Evolutionary conservation across 805 yeast species (phyloP).

Genomic region (Lachancea sp.): DNA sequence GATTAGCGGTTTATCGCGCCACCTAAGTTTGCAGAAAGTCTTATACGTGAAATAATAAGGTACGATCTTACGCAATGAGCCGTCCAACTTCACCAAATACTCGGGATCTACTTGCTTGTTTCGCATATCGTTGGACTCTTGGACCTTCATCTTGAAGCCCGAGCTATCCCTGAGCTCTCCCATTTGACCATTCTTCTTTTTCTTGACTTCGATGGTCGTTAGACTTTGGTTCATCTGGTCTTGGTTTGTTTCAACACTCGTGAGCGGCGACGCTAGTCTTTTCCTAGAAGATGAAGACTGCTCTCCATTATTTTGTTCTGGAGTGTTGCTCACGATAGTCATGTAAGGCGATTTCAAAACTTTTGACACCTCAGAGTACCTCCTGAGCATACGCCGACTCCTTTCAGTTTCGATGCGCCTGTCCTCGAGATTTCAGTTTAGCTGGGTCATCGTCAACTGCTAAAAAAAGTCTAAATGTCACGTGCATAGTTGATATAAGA

Average conservation of each 20-base stretch:
- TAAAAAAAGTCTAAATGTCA: not conserved
- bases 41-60: constrained; percentile 88
- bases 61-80: constrained; percentile 59
- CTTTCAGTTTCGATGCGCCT: not conserved
- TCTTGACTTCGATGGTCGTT: constrained; percentile 1
- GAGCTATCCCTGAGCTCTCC: constrained; percentile 23
- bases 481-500: constrained; percentile 1
- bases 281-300: constrained; percentile 1
- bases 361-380: not conserved
- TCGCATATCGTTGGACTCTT: constrained; percentile 31
- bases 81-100: constrained; percentile 50
- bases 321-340: not conserved
- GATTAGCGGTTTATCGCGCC: constrained; percentile 77
- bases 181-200: constrained; percentile 7
- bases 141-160: constrained; percentile 29
- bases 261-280: constrained; percentile 2
- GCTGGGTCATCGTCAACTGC: not conserved
- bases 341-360: not conserved
- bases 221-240: not conserved
- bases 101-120: constrained; percentile 54
- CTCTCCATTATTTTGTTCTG: not conserved
- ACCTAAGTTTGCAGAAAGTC: constrained; percentile 84
- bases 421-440: not conserved
- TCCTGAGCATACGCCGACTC: not conserved
- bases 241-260: not conserved